These are phyloP conservation scores for Gossypium anomalum DNA, from an alignment of 345 rosid species.

Conservation along the genomic window DNA sequence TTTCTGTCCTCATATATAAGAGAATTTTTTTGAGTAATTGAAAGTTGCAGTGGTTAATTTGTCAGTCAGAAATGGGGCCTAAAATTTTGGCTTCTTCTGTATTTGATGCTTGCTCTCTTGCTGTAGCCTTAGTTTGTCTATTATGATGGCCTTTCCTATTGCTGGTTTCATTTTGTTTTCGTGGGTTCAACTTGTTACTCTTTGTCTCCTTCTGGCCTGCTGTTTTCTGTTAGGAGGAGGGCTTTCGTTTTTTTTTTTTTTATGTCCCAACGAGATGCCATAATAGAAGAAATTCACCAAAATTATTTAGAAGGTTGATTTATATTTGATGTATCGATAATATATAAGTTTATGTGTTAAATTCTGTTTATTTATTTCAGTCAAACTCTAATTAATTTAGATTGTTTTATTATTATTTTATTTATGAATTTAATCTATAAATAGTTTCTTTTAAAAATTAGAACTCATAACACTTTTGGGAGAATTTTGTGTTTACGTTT, in stretches of 20 bases:
- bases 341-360: too few species aligned
- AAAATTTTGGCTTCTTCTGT: too few species aligned
- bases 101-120: not conserved
- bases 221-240: not conserved
- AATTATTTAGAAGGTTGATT: too few species aligned
- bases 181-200: not conserved
- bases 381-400: too few species aligned
- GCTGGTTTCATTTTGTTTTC: not conserved
- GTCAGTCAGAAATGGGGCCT: not conserved
- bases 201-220: not conserved
- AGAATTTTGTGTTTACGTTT: too few species aligned
- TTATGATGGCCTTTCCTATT: not conserved
- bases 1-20: not conserved
- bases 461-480: too few species aligned
- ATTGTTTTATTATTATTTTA: too few species aligned
- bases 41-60: not conserved
- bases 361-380: too few species aligned
- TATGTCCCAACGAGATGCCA: not conserved
- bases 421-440: accelerated
- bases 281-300: not conserved
- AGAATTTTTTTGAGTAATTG: not conserved
- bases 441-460: too few species aligned
- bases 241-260: too few species aligned
- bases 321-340: too few species aligned
- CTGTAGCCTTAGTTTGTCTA: not conserved